These are phyloP conservation scores for Boletus albobrunnescens DNA, from an alignment of 1,284 basidiomycete genomes.

Conservation along the genomic window DNA sequence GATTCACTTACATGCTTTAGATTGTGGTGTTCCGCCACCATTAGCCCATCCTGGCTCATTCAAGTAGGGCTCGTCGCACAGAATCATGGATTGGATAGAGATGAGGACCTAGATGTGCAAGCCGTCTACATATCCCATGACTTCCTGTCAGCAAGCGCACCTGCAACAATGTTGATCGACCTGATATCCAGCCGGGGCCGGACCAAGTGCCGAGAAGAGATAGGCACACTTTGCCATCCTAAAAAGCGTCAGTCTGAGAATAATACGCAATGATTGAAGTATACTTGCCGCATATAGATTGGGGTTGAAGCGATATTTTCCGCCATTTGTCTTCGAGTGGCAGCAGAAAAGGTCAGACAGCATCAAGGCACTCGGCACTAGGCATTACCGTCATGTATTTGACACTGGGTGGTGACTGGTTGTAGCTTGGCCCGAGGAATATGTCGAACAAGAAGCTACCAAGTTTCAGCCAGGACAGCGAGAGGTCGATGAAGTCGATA, in stretches of 20 bases:
- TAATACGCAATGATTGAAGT: not conserved
- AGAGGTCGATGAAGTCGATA: conserved; percentile 7
- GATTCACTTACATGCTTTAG: conserved; percentile 59
- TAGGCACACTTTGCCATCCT: conserved; percentile 90
- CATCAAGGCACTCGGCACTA: not conserved
- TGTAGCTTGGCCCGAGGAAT: conserved; percentile 80
- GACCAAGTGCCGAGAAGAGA: conserved; percentile 88
- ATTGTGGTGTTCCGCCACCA: conserved; percentile 65
- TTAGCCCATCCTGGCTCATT: conserved; percentile 88
- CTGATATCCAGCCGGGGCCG: conserved; percentile 86
- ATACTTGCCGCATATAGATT: conserved; percentile 78
- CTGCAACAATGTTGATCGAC: conserved; percentile 81
- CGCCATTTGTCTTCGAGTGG: conserved; percentile 75
- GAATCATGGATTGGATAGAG: conserved; percentile 91
- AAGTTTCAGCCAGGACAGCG: conserved; percentile 19
- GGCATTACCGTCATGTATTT: conserved; percentile 80
- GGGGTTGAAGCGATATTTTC: conserved; percentile 86
- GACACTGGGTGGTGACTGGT: conserved; percentile 75
- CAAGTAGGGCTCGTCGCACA: conserved; percentile 84
- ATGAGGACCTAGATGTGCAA: conserved; percentile 63
- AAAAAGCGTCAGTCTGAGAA: conserved; percentile 2
- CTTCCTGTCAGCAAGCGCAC: conserved; percentile 34
- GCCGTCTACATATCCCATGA: conserved; percentile 1
- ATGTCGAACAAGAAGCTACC: conserved; percentile 81
- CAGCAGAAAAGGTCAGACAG: conserved; percentile 9